Evolutionary conservation across 495 filamentous ascomycete genomes (phyloP), one percentile per base, ranked within the genome.

Genomic region (Acidiella bohemica): DNA sequence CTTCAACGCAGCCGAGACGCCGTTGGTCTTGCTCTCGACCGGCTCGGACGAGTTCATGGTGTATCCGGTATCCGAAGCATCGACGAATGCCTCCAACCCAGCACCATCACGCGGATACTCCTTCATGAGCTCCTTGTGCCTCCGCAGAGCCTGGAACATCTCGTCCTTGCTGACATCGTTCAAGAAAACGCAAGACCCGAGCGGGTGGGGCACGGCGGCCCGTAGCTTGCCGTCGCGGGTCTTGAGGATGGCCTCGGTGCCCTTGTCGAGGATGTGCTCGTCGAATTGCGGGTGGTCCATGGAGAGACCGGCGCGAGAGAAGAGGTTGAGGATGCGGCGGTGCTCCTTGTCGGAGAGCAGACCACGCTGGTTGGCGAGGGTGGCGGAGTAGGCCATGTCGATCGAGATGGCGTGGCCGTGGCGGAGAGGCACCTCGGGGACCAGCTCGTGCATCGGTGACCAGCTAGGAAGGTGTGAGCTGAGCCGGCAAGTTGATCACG

Each of bases 401-500:
- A 78, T 73, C 7, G 67, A 71, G 36, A 80, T 78, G 12, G 75
- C 74, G 46, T 78, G 74, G 1, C 75, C 75, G 48, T 78, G 75
- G 20, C 75, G 66, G 7, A 78, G 64, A 4, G 74, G 74, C 0
- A 63, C 67, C 31, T 73, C 63, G 0, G 73, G 75, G 10, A 72
- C 61, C 12, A 80, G 64, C 44, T 77, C 75, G 38, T 76, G 71
- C 13, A 76, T 60, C 1, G 75, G 75, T 4, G 71, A 76, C 75
- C 75, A 80, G 1, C 66, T 70, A 32, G 17, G 4, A 42, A 10
- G 3, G n/a, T n/a, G n/a, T n/a, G n/a, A n/a, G n/a, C n/a, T n/a
- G n/a, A n/a, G n/a, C n/a, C n/a, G n/a, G n/a, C n/a, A n/a, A n/a
- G n/a, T n/a, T n/a, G n/a, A n/a, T n/a, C n/a, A n/a, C n/a, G n/a